These are phyloP conservation scores for Mycena galopus DNA, from an alignment of 768 basidiomycete genomes.

Conservation along the genomic window DNA sequence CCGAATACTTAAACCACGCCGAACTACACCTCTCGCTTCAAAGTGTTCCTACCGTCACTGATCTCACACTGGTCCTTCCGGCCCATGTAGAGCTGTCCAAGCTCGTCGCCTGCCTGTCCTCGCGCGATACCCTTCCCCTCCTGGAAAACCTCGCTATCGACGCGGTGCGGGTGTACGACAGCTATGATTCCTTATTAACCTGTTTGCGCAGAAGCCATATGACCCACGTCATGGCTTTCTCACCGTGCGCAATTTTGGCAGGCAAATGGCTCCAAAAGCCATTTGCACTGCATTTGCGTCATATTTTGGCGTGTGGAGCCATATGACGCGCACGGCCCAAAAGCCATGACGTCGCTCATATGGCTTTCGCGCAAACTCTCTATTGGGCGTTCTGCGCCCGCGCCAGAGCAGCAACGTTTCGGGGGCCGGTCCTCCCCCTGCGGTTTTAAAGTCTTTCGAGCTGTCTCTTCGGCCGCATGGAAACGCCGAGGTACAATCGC, in stretches of 20 bases:
- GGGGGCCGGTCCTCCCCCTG: too few relatives aligned
- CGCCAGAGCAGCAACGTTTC: background rate
- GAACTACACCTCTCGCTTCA: background rate
- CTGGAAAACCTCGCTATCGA: background rate
- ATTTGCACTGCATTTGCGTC: too few relatives aligned
- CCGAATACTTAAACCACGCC: background rate
- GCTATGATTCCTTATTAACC: background rate
- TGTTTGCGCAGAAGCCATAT: too few relatives aligned
- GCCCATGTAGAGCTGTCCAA: background rate
- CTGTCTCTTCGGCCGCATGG: background rate
- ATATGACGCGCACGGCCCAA: too few relatives aligned
- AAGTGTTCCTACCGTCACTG: background rate
- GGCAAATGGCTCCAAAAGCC: too few relatives aligned
- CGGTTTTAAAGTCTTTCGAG: background rate
- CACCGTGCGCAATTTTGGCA: too few relatives aligned
- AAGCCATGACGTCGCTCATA: too few relatives aligned
- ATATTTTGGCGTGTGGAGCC: too few relatives aligned
- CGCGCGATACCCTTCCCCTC: background rate
- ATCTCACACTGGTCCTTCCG: background rate
- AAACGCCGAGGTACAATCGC: background rate
- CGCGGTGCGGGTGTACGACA: background rate
- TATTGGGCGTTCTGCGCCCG: background rate
- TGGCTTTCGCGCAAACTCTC: too few relatives aligned
- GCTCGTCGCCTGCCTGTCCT: background rate
- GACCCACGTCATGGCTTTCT: too few relatives aligned